A percentile compares a stretch with the other conserved stretches of the same genome.
Conservation (phyloP, 441 rosid species). For the Jatropha multifida region DNA sequence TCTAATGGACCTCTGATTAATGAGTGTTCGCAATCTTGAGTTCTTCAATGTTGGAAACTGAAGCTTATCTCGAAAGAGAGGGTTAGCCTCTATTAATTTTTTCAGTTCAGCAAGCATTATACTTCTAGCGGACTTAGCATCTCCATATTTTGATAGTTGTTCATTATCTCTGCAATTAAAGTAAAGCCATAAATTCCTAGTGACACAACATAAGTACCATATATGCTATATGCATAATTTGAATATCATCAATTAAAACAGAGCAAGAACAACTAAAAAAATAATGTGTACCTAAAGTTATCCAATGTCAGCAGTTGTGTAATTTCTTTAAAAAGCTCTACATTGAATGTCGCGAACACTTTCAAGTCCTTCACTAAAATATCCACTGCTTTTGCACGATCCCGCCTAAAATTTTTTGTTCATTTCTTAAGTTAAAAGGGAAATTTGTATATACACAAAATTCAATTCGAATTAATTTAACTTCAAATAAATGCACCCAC, state of each 20-base stretch:
- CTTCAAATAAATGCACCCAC: slow-evolving; percentile 34
- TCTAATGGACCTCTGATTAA: slow-evolving; percentile 65
- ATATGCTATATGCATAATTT: not conserved
- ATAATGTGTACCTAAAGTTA: slow-evolving; percentile 55
- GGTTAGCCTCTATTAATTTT: slow-evolving; percentile 83
- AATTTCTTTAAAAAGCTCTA: slow-evolving; percentile 81
- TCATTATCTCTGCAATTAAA: slow-evolving; percentile 62
- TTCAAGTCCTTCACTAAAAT: slow-evolving; percentile 80
- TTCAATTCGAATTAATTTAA: slow-evolving; percentile 3
- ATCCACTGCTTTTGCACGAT: slow-evolving; percentile 73
- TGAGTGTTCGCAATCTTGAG: slow-evolving; percentile 73
- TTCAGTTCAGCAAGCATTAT: slow-evolving; percentile 79
- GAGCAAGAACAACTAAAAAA: not conserved
- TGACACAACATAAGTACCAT: not conserved
- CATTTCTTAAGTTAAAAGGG: not conserved
- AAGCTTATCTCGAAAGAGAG: slow-evolving; percentile 82
- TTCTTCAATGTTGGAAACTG: slow-evolving; percentile 76
- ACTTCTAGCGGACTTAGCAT: slow-evolving; percentile 74
- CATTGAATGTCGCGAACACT: slow-evolving; percentile 72
- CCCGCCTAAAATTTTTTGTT: slow-evolving; percentile 42
- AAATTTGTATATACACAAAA: not conserved
- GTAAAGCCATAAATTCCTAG: slow-evolving; percentile 7
- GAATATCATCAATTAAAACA: not conserved
- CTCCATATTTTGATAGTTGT: slow-evolving; percentile 77
- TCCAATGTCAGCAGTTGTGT: slow-evolving; percentile 75